These are phyloP conservation scores for Corchorus olitorius DNA, from an alignment of 345 rosid species.

Conservation along the genomic window DNA sequence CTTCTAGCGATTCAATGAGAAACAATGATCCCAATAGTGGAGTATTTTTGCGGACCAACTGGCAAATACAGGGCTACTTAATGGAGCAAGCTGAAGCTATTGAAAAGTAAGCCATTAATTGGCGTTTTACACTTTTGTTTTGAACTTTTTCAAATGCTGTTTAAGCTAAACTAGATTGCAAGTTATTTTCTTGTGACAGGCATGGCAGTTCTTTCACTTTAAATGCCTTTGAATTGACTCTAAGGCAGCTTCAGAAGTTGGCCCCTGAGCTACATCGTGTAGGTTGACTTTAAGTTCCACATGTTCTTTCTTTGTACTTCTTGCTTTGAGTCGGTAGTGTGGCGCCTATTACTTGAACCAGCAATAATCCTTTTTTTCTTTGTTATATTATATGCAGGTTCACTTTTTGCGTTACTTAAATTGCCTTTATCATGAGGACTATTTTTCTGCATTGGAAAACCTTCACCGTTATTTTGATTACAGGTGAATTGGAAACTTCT, in stretches of 20 bases:
- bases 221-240: conserved; percentile 62
- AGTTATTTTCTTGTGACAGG: conserved; percentile 45
- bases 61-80: conserved; percentile 89
- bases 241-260: conserved; percentile 73
- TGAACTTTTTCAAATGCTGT: conserved; percentile 2
- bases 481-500: conserved; percentile 54
- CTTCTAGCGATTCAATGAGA: conserved; percentile 38
- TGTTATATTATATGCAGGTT: conserved; percentile 57
- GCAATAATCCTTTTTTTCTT: conserved; percentile 13
- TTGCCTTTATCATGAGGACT: conserved; percentile 84
- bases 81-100: conserved; percentile 84
- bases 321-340: conserved; percentile 16
- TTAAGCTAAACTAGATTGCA: conserved; percentile 9
- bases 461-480: conserved; percentile 92
- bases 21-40: conserved; percentile 45
- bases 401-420: conserved; percentile 90
- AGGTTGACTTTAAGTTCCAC: conserved; percentile 30
- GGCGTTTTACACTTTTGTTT: conserved; percentile 9
- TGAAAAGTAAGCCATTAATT: conserved; percentile 57
- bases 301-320: not conserved
- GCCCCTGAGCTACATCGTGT: conserved; percentile 98
- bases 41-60: conserved; percentile 66
- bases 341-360: conserved; percentile 12
- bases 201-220: conserved; percentile 71
- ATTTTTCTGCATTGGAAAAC: conserved; percentile 87